Evolutionary conservation across 2,329 filamentous ascomycete species (phyloP).

Genomic region (Pseudogymnoascus sp.): DNA sequence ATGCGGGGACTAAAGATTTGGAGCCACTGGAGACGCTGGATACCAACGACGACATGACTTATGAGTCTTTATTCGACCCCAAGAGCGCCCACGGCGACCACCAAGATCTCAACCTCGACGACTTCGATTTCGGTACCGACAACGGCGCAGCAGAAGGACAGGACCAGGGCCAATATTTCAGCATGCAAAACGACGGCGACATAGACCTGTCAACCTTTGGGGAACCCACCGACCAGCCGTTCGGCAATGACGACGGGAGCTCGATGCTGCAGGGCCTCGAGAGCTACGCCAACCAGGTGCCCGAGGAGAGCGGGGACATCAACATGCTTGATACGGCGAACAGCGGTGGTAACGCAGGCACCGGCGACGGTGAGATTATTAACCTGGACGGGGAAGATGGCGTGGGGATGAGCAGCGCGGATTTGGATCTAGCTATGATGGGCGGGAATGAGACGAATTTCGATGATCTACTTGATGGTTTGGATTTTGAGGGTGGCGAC

Average conservation of each 20-base stretch:
- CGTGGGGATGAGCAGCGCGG: slow-evolving; percentile 11
- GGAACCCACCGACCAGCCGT: slow-evolving; percentile 11
- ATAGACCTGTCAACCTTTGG: slow-evolving; percentile 27
- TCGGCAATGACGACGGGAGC: slow-evolving; percentile 22
- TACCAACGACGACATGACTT: slow-evolving; percentile 18
- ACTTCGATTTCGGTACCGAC: slow-evolving; percentile 22
- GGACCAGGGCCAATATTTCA: slow-evolving; percentile 16
- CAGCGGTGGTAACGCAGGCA: slow-evolving; percentile 11
- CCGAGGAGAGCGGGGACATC: slow-evolving; percentile 15
- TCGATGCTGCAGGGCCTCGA: slow-evolving; percentile 33
- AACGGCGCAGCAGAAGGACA: slow-evolving; percentile 13
- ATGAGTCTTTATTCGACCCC: slow-evolving; percentile 24
- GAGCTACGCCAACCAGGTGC: slow-evolving; percentile 30
- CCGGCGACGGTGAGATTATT: slow-evolving; percentile 10
- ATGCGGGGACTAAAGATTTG: not conserved
- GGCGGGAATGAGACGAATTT: slow-evolving; percentile 24
- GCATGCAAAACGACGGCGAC: slow-evolving; percentile 15
- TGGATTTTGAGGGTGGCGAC: slow-evolving; percentile 20
- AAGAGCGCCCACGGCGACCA: slow-evolving; percentile 14
- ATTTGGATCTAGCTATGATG: slow-evolving; percentile 46
- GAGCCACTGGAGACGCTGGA: slow-evolving; percentile 13
- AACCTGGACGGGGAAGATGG: slow-evolving; percentile 16
- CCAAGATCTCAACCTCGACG: slow-evolving; percentile 20
- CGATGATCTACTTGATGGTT: slow-evolving; percentile 17
- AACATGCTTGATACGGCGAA: slow-evolving; percentile 17